Evolutionary conservation across 2,329 filamentous ascomycete genomes (phyloP).

Genomic region (Phaeophleospora eucalypticola): DNA sequence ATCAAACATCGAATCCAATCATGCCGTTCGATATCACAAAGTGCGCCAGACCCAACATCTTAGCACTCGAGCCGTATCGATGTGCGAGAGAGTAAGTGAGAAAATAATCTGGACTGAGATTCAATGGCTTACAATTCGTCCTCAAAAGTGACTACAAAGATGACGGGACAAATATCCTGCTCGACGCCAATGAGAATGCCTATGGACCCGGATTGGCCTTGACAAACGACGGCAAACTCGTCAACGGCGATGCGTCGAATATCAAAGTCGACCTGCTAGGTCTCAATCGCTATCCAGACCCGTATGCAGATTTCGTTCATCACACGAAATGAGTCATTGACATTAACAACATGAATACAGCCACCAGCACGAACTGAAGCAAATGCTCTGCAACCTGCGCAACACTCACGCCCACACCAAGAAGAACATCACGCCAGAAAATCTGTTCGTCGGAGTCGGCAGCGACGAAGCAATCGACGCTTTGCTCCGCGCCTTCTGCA

Average conservation of each 20-base stretch:
- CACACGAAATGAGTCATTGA: conserved; percentile 10
- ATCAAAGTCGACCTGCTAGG: conserved; percentile 71
- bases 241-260: conserved; percentile 42
- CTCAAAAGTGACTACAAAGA: conserved; percentile 83
- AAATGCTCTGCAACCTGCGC: conserved; percentile 78
- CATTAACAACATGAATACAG: conserved; percentile 34
- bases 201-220: conserved; percentile 75
- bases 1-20: conserved; percentile 12
- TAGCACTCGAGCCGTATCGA: conserved; percentile 51
- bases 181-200: conserved; percentile 97
- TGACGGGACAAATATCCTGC: conserved; percentile 88
- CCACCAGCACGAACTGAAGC: conserved; percentile 83
- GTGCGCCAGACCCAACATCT: conserved; percentile 51
- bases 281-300: conserved; percentile 92
- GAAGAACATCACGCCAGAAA: conserved; percentile 68
- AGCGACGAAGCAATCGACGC: conserved; percentile 97
- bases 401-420: conserved; percentile 78
- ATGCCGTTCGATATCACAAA: conserved; percentile 47
- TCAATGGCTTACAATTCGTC: conserved; percentile 17
- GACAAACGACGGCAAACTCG: conserved; percentile 45
- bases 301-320: conserved; percentile 40
- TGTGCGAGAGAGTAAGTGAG: conserved; percentile 51
- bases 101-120: conserved; percentile 43
- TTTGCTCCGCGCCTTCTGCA: conserved; percentile 87
- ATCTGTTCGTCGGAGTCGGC: conserved; percentile 92